phyloP scores from a whole-genome alignment of 352 stramenopile species.

The Globisporangium emineosum region DNA sequence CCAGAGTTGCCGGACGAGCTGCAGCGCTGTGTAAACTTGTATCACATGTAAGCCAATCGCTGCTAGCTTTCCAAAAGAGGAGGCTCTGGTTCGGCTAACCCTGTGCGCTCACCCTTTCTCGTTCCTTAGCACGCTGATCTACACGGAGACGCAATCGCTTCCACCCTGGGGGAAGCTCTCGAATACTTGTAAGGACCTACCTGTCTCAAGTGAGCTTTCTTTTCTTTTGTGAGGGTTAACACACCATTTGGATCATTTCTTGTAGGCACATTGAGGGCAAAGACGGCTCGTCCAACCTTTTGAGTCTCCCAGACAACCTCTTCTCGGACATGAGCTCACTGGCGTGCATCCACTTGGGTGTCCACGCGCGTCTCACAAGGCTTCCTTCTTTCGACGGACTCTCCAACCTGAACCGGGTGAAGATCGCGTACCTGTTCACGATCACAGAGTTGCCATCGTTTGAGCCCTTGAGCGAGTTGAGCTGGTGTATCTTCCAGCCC shows the following conservation, averaged over 20 bases:
- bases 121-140: slow-evolving; percentile 6
- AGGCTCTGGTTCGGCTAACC: not conserved
- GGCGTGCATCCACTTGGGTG: not conserved
- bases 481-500: slow-evolving; percentile 14
- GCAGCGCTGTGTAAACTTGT: not conserved
- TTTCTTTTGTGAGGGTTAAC: too few relatives aligned
- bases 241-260: too few relatives aligned
- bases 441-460: slow-evolving; percentile 25
- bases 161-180: slow-evolving; percentile 7
- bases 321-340: slow-evolving; percentile 9
- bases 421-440: not conserved
- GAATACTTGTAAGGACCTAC: slow-evolving; percentile 7
- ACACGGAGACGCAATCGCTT: slow-evolving; percentile 2
- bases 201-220: not conserved
- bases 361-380: not conserved
- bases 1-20: slow-evolving; percentile 13
- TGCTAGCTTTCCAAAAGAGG: too few relatives aligned
- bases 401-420: not conserved
- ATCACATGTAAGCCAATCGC: not conserved
- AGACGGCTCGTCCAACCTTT: not conserved
- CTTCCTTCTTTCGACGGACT: slow-evolving; percentile 13
- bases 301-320: slow-evolving; percentile 3
- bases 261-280: slow-evolving; percentile 8
- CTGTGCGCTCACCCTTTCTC: not conserved
- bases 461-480: slow-evolving; percentile 22